Evolutionary conservation across 208 protist genomes (phyloP), one percentile per base, ranked within the genome.

Genomic region (Crithidia bombi): DNA sequence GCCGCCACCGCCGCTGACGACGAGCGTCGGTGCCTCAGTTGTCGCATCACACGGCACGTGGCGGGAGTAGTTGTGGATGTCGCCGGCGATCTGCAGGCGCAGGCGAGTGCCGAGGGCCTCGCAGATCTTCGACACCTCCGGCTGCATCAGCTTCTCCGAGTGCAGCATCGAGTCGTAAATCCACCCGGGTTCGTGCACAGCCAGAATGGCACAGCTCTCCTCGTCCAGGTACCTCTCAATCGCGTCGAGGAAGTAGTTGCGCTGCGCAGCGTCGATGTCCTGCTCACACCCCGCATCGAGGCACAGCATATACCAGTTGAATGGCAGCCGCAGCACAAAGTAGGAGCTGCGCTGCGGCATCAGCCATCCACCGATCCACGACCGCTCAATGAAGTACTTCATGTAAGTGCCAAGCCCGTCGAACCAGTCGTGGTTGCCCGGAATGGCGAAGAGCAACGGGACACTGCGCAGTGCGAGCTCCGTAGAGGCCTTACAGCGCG

Each of bases 351-450:
- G 59, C 79, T 96, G 92, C 47, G 92, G 92, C 84, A 96, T 86
- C 58, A 93, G 62, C 90, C 92, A 94, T 41, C 92, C 89, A n/a
- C 92, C 92, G 15, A 94, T 72, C 83, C 87, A 90, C 36, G 66
- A 75, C 51, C 81, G 76, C 51, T 88, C 78, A 19, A 90, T 39
- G 21, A 96, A 89, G 77, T 84, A 90, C 66, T 93, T 90, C 44
- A 81, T 79, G 69, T 83, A 96, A 11, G 84, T 92, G 26, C 76
- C 69, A 28, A 95, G 85, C 5, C 92, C 92, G 57, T 96, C 92
- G 65, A 94, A 83, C 92, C 92, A 96, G 75, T 95, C 92, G 75
- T 96, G 89, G 69, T 95, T 96, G 41, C 89, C 89, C 6, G 92
- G 92, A 44, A 95, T 91, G 23, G 91, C 80, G 62, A 94, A 96